A percentile compares a stretch with the other conserved stretches of the same genome.
phyloP scores from a whole-genome alignment of 768 basidiomycete species.

The Suillus cothurnatus region DNA sequence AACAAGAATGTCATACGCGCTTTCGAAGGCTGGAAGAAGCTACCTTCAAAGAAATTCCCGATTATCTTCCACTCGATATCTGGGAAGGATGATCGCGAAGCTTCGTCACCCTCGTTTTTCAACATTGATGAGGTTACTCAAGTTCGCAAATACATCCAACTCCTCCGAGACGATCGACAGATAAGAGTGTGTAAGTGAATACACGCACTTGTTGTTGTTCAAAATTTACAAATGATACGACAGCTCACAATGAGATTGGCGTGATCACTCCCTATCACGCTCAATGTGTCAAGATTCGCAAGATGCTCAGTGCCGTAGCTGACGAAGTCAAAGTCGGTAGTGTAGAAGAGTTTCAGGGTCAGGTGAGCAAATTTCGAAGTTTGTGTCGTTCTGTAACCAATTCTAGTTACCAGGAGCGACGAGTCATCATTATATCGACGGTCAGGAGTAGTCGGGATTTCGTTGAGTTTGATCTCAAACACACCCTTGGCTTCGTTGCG shows the following conservation, averaged over 20 bases:
- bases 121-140: constrained; percentile 61
- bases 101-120: constrained; percentile 70
- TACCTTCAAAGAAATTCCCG: constrained; percentile 47
- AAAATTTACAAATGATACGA: constrained; percentile 5
- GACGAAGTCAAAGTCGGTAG: constrained; percentile 59
- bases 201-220: background rate
- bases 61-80: constrained; percentile 61
- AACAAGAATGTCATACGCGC: constrained; percentile 31
- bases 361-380: constrained; percentile 34
- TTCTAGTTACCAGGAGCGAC: constrained; percentile 33
- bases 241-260: constrained; percentile 58
- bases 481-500: constrained; percentile 38
- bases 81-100: constrained; percentile 68
- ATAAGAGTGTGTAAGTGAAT: constrained; percentile 44
- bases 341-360: constrained; percentile 70
- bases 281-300: constrained; percentile 53
- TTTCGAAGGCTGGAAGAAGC: constrained; percentile 26
- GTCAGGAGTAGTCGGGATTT: constrained; percentile 37
- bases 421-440: constrained; percentile 42
- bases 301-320: constrained; percentile 31
- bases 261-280: constrained; percentile 66
- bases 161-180: constrained; percentile 37
- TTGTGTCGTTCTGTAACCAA: background rate
- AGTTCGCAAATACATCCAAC: constrained; percentile 47
- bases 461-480: constrained; percentile 30